These are phyloP conservation scores for Paramecium caudatum DNA, from an alignment of 73 alveolate genomes.

Conservation along the genomic window DNA sequence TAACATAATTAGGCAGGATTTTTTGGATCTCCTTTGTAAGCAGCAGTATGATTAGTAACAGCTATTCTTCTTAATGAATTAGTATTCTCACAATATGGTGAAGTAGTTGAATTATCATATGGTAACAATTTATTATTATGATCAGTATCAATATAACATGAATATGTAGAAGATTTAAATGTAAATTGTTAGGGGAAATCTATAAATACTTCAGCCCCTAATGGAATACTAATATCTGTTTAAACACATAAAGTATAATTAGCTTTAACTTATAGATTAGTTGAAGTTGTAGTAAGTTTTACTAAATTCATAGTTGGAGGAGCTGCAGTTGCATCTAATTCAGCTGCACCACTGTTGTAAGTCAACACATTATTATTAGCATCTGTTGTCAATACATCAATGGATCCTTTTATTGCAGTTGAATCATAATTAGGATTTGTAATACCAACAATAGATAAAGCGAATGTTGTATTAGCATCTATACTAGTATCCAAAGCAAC, in stretches of 20 bases:
- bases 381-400: conserved; percentile 47
- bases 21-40: background rate
- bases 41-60: conserved; percentile 56
- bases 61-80: conserved; percentile 64
- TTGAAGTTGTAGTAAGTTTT: conserved; percentile 1
- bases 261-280: conserved; percentile 63
- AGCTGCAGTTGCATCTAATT: conserved; percentile 53
- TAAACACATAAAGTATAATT: conserved; percentile 61
- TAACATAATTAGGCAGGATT: conserved; percentile 64
- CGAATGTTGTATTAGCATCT: conserved; percentile 43
- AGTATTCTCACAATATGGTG: conserved; percentile 65
- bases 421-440: conserved; percentile 70
- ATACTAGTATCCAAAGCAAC: background rate
- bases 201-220: conserved; percentile 64
- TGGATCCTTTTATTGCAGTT: conserved; percentile 56
- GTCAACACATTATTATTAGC: background rate
- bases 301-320: conserved; percentile 53
- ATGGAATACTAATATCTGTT: conserved; percentile 49
- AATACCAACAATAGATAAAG: conserved; percentile 60
- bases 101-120: conserved; percentile 66
- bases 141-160: conserved; percentile 57
- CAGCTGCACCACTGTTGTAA: conserved; percentile 67
- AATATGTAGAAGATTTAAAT: conserved; percentile 28
- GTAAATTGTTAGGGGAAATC: conserved; percentile 62
- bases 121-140: conserved; percentile 61